Evolutionary conservation across 1,284 basidiomycete genomes (phyloP), one percentile per base, ranked within the genome.

Genomic region (Veloporphyrellus conicus): DNA sequence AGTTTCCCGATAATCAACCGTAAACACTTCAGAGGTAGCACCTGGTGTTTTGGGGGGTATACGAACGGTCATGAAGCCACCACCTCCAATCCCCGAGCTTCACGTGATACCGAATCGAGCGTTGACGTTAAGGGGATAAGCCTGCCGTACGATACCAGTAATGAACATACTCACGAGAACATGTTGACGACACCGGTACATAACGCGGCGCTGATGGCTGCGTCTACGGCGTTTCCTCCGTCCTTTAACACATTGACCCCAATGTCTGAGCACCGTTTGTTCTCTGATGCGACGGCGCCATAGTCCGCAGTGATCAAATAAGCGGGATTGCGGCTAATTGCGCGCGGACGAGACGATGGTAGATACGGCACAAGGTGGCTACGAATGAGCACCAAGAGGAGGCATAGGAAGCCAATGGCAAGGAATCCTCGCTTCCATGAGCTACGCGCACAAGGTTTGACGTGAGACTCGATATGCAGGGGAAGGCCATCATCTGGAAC

Each of bases 191-290:
- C 86, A 3, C 93, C 93, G 32, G 82, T 78, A 63, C 93, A 96
- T 27, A 96, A 73, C 2, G 87, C 81, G 1, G 87, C 76, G 32
- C 84, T 82, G 44, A 97, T 80, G 0, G 84, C 86, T 1, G 93
- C 87, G 59, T 98, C 95, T 10, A 95, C 82, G 0, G 94, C 94
- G 54, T 90, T 93, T 15, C 94, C 95, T 27, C 91, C 92, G 7
- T 83, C 79, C 64, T 84, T 84, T 53, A 94, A 60, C 8, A 84
- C 74, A 10, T 81, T 68, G 1, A 95, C 79, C 1, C 93, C 93
- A 47, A 94, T 82, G 38, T 87, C 69, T 6, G 90, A 93, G 66
- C 93, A 96, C 18, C 82, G 71, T 53, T 76, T 74, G 65, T 93
- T 90, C 71, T 96, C 93, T 36, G 84, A 77, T 2, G 93, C 91